Evolutionary conservation across 2,329 filamentous ascomycete species (phyloP).

Genomic region (Monosporascus sp.): DNA sequence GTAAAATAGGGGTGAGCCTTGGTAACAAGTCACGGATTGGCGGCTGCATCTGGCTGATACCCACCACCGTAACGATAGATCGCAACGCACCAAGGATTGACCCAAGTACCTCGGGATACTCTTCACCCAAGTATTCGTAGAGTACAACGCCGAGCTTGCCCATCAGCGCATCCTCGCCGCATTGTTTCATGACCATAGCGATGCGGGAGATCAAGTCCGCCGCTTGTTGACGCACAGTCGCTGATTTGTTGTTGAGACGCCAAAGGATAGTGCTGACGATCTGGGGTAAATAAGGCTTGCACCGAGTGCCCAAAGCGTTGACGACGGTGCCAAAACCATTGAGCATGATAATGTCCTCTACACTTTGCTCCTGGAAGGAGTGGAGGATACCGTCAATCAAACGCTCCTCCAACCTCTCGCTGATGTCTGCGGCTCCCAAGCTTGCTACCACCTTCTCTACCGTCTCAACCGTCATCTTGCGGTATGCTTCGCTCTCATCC

Average conservation of each 20-base stretch:
- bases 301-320: constrained; percentile 86
- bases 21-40: constrained; percentile 95
- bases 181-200: constrained; percentile 98
- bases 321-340: constrained; percentile 98
- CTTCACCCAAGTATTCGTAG: constrained; percentile 97
- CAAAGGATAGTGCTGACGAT: constrained; percentile 96
- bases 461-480: constrained; percentile 98
- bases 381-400: constrained; percentile 93
- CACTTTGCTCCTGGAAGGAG: constrained; percentile 95
- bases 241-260: constrained; percentile 95
- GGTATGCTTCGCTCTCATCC: constrained; percentile 94
- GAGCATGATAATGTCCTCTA: constrained; percentile 92
- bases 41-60: constrained; percentile 96
- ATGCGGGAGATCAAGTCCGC: constrained; percentile 95
- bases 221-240: constrained; percentile 92
- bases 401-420: constrained; percentile 84
- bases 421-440: constrained; percentile 88
- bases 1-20: constrained; percentile 92
- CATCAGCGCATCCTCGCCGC: constrained; percentile 91
- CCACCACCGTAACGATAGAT: constrained; percentile 95
- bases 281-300: constrained; percentile 94
- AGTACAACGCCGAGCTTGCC: constrained; percentile 90
- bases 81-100: constrained; percentile 93
- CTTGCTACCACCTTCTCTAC: constrained; percentile 94
- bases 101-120: constrained; percentile 95